A percentile compares a stretch with the other conserved stretches of the same genome.
These are phyloP conservation scores for Fraxinus albicans DNA, from an alignment of 305 asterid species.

Conservation along the genomic window DNA sequence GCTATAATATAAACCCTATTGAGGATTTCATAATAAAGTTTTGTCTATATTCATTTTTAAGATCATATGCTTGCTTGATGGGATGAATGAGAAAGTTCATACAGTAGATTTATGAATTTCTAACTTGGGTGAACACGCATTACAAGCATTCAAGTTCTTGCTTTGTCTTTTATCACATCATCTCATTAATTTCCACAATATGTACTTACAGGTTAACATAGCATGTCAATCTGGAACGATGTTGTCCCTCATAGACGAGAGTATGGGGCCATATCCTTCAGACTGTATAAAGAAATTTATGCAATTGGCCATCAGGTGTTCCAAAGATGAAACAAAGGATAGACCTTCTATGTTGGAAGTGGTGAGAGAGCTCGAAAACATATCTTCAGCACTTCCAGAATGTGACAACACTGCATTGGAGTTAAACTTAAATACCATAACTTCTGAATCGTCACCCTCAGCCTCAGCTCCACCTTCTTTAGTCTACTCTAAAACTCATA, in stretches of 20 bases:
- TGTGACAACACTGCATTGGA: constrained; percentile 26
- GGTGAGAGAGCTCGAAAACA: constrained; percentile 72
- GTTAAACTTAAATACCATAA: constrained; percentile 16
- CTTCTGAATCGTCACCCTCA: constrained; percentile 26
- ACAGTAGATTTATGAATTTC: not conserved
- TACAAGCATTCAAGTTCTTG: not conserved
- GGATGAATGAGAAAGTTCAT: not conserved
- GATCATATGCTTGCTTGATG: constrained; percentile 1
- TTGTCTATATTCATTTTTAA: not conserved
- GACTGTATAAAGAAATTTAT: constrained; percentile 62
- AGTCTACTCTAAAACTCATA: constrained; percentile 35
- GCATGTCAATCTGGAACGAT: constrained; percentile 65
- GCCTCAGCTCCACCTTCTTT: constrained; percentile 38
- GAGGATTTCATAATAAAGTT: not conserved
- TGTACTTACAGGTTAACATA: constrained; percentile 49
- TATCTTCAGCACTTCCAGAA: constrained; percentile 47
- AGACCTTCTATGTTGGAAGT: constrained; percentile 78
- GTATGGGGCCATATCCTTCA: constrained; percentile 70
- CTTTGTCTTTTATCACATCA: not conserved
- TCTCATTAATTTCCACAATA: constrained; percentile 1
- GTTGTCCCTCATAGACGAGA: constrained; percentile 65
- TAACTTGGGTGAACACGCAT: not conserved
- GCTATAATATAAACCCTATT: not conserved
- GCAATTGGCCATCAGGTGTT: constrained; percentile 67
- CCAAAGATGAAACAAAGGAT: constrained; percentile 63